Percentiles rank a stretch among this genome's conserved stretches.
Conservation (phyloP, 495 filamentous ascomycete genomes). For the Hyaloscypha variabilis region DNA sequence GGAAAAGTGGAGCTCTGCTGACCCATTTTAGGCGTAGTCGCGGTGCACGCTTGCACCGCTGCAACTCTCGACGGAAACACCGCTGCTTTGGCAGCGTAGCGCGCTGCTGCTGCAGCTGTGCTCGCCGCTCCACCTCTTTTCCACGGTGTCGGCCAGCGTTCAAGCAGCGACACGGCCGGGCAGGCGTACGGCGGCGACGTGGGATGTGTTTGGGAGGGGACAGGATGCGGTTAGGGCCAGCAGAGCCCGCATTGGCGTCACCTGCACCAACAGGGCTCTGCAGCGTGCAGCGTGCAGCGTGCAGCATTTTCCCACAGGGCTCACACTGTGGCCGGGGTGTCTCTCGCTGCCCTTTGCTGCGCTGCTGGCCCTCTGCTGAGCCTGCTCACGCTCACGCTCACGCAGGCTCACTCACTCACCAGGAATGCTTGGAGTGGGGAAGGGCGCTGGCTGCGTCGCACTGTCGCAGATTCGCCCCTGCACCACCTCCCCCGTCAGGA, state of each 20-base stretch:
- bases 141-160: neutral
- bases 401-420: no score
- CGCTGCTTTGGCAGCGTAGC: neutral
- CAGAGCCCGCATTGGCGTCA: slow-evolving; percentile 11
- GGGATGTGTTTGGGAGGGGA: slow-evolving; percentile 21
- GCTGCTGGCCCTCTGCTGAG: no score
- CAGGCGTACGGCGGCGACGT: slow-evolving; percentile 20
- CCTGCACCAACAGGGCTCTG: slow-evolving; percentile 13
- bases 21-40: neutral
- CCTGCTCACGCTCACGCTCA: neutral
- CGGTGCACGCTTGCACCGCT: neutral
- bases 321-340: neutral
- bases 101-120: neutral
- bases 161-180: neutral
- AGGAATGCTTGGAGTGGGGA: neutral
- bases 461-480: slow-evolving; percentile 13
- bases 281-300: slow-evolving; percentile 14
- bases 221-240: slow-evolving; percentile 19
- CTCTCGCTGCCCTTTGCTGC: neutral
- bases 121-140: neutral
- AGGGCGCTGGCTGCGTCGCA: neutral
- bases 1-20: neutral
- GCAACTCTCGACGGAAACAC: neutral
- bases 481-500: neutral
- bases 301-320: slow-evolving; percentile 1